These are phyloP conservation scores for Effrenium voratum DNA, from an alignment of 73 alveolate species.

Conservation along the genomic window DNA sequence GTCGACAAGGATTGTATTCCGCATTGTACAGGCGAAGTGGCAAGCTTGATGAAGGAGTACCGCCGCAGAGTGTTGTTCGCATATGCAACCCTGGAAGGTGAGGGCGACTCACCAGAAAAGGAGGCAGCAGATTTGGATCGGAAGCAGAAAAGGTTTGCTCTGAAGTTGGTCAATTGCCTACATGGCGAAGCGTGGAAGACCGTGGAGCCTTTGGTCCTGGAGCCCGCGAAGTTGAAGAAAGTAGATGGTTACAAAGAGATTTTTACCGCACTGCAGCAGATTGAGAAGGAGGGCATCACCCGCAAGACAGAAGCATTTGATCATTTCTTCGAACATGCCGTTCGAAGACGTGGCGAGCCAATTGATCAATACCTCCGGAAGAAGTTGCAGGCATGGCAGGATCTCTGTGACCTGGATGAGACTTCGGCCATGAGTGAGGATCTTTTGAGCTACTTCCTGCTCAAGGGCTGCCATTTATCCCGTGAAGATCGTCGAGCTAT, in stretches of 20 bases:
- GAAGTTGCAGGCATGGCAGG: background rate
- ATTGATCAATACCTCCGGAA: background rate
- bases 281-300: conserved; percentile 25
- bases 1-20: conserved; percentile 8
- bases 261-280: background rate
- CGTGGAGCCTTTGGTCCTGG: background rate
- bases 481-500: background rate
- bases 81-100: background rate
- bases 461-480: background rate
- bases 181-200: background rate
- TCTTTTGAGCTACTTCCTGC: background rate
- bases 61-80: background rate
- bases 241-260: background rate
- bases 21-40: background rate
- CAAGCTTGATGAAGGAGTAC: background rate
- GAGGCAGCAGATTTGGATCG: background rate
- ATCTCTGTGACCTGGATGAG: background rate
- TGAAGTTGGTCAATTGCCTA: background rate
- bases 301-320: conserved; percentile 18
- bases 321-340: background rate
- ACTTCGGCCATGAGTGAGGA: background rate
- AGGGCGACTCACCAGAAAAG: background rate
- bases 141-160: background rate
- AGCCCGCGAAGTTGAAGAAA: background rate
- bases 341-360: background rate